Evolutionary conservation across 257 asterid genomes (phyloP), one percentile per base, ranked within the genome.

Genomic region (Capsicum pubescens): DNA sequence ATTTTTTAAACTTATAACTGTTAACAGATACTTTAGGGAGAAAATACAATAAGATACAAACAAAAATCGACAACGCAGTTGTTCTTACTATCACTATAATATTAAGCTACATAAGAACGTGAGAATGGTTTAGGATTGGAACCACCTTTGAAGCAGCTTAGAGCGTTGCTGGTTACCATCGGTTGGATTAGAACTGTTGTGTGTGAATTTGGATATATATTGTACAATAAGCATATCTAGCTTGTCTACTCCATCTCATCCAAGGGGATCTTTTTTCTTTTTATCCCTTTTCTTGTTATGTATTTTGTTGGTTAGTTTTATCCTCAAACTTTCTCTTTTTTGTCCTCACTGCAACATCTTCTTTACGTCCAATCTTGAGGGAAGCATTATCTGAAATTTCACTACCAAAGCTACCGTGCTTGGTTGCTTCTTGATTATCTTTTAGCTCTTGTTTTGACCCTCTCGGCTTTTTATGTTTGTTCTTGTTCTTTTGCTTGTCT

Each of bases 151-250:
- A 36, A 93, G 26, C 26, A 26, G 89, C 89, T 92, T 96, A 36
- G 95, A 87, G n/a, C 92, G 90, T 84, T 86, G 93, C 87, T 87
- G 90, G 84, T 88, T 88, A 86, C 83, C 89, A 39, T 85, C 89
- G 11, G 87, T 76, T 70, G 83, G 86, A 58, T 58, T 83, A 58
- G 91, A 85, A 87, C 83, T 85, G 14, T 77, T 57, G 52, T 92
- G 93, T 0, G 92, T 72, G 74, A 94, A 92, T 72, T 96, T 96
- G 50, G 95, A 86, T 80, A 89, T 91, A 90, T 96, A 96, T 76
- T 92, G 92, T 70, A 93, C 94, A 8, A 96, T 96, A 84, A 96
- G 91, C 87, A 87, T 5, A 84, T 96, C 98, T 3, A 96, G 95
- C 71, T 90, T 96, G 87, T 96, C 99, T 26, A 21, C 84, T 17